Evolutionary conservation across 177 flowering plant species (phyloP).

Genomic region (Vitis hybrid): DNA sequence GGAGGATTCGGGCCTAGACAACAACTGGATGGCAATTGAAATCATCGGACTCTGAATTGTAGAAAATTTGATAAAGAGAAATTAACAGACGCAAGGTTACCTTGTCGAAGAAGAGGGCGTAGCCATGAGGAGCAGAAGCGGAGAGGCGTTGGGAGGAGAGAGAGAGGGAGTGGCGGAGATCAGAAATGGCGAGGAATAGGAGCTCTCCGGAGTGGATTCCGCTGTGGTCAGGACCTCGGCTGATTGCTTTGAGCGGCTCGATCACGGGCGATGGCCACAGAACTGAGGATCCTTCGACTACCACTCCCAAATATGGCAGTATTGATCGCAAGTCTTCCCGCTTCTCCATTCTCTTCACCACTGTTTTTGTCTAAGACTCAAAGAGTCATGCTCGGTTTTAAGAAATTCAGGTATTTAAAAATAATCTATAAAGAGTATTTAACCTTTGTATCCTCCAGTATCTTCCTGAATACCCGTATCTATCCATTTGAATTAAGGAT

Average conservation of each 20-base stretch:
- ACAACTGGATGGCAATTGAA: constrained; percentile 37
- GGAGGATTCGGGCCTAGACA: constrained; percentile 51
- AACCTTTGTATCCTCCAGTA: no score
- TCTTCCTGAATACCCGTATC: no score
- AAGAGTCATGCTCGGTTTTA: no score
- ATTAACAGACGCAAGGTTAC: constrained; percentile 23
- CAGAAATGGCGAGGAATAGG: constrained; percentile 57
- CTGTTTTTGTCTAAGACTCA: background rate
- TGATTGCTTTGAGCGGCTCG: constrained; percentile 54
- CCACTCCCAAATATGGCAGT: constrained; percentile 56
- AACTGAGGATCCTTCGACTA: constrained; percentile 35
- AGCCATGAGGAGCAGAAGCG: constrained; percentile 48
- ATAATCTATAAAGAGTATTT: no score
- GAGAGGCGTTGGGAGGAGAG: constrained; percentile 34
- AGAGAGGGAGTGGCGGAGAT: constrained; percentile 53
- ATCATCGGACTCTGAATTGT: background rate
- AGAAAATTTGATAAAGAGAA: background rate
- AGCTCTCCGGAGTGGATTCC: constrained; percentile 59
- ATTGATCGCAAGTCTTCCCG: constrained; percentile 64
- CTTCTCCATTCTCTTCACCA: constrained; percentile 37
- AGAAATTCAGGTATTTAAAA: no score
- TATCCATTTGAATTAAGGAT: no score
- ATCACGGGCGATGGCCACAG: constrained; percentile 72
- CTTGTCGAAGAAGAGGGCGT: constrained; percentile 72
- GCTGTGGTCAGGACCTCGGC: constrained; percentile 65